Conservation (phyloP, 2,329 filamentous ascomycete genomes). For the Phoma sp. region DNA sequence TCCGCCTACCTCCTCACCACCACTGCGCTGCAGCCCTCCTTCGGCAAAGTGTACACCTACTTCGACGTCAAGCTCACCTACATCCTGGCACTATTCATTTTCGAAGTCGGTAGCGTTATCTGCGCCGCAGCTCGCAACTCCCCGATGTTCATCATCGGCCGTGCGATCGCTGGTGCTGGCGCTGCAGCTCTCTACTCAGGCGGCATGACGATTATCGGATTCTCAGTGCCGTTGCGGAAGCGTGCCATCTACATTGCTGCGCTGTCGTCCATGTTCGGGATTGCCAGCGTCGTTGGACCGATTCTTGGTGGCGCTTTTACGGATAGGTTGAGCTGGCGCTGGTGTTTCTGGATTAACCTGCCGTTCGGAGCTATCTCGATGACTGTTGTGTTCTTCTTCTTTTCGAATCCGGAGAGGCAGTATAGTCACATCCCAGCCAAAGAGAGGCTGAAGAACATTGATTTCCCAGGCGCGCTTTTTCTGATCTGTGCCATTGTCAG, state of each 20-base stretch:
- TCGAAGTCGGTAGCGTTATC: conserved; percentile 60
- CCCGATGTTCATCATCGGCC: conserved; percentile 61
- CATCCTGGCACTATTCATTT: conserved; percentile 55
- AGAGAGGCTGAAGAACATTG: conserved; percentile 47
- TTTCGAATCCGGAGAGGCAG: conserved; percentile 33
- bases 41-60: conserved; percentile 65
- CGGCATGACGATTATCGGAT: conserved; percentile 56
- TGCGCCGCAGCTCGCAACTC: conserved; percentile 58
- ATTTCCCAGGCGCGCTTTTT: conserved; percentile 39
- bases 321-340: conserved; percentile 47
- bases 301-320: conserved; percentile 53
- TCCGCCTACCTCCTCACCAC: conserved; percentile 54
- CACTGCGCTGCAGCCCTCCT: conserved; percentile 53
- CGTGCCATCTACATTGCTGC: conserved; percentile 51
- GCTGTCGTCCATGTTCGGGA: conserved; percentile 47
- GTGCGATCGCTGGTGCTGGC: conserved; percentile 61
- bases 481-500: conserved; percentile 44
- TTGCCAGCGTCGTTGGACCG: conserved; percentile 50
- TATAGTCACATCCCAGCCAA: conserved; percentile 39
- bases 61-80: conserved; percentile 61
- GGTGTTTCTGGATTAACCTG: conserved; percentile 52
- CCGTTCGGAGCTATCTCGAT: conserved; percentile 52
- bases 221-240: conserved; percentile 51
- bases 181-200: conserved; percentile 61
- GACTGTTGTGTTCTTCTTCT: conserved; percentile 41